These are phyloP conservation scores for Sanghuangporus sanghuang DNA, from an alignment of 1,284 basidiomycete genomes.

Conservation along the genomic window DNA sequence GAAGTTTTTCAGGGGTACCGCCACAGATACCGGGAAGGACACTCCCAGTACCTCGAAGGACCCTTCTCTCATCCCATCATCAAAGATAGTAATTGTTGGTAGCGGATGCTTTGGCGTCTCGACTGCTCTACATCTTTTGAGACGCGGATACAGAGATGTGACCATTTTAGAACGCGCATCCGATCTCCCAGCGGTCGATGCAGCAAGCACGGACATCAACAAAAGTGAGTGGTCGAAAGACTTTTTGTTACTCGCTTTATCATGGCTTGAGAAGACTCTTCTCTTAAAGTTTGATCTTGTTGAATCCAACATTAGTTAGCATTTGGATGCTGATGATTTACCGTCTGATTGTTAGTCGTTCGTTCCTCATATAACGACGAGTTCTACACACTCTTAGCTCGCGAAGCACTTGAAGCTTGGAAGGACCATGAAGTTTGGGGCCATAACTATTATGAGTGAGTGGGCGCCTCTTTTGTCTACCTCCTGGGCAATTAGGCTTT, in stretches of 20 bases:
- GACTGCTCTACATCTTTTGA: slow-evolving; percentile 72
- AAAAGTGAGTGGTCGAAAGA: slow-evolving; percentile 48
- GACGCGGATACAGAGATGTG: slow-evolving; percentile 58
- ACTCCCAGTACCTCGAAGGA: not conserved
- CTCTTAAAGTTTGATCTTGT: not conserved
- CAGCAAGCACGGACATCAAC: slow-evolving; percentile 82
- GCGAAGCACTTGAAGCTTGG: slow-evolving; percentile 71
- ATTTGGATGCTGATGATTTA: not conserved
- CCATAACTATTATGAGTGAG: slow-evolving; percentile 77
- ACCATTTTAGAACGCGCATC: slow-evolving; percentile 69
- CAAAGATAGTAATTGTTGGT: slow-evolving; percentile 68
- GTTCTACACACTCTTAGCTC: slow-evolving; percentile 68
- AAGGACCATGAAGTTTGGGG: slow-evolving; percentile 61
- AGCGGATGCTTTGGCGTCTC: slow-evolving; percentile 86
- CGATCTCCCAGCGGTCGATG: slow-evolving; percentile 69
- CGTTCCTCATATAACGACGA: slow-evolving; percentile 64
- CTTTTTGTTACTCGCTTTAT: slow-evolving; percentile 23
- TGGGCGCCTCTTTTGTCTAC: slow-evolving; percentile 14
- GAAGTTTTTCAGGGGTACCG: not conserved
- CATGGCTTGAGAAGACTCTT: not conserved
- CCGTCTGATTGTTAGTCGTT: slow-evolving; percentile 42
- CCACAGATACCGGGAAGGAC: not conserved
- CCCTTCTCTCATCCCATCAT: not conserved
- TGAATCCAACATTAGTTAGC: not conserved
- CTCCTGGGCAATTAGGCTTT: not conserved